Base-by-base conservation (phyloP, 75 land plant genomes). In the Picea sitchensis region DNA sequence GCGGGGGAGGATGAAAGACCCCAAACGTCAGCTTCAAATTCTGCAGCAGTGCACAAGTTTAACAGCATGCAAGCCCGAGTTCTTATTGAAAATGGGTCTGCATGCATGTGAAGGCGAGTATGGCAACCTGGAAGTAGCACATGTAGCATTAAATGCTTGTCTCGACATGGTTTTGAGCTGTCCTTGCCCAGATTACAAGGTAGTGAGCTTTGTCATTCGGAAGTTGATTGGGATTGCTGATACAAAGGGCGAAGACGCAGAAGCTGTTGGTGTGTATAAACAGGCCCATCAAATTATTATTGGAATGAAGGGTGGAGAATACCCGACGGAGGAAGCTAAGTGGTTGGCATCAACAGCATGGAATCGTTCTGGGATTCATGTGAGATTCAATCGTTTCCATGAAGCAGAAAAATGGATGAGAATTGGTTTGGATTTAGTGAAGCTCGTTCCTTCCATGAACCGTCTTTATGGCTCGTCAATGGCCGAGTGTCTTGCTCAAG, bases 291-390 rank as follows among this genome's bases (percentile, higher is more conserved):
- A 86, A 76, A 91, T 94, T 18, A 88, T 96, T 73, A 86, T 90
- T 58, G 97, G 94, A 44, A 58, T 94, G 77, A 85, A 83, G 65
- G 81, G 81, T 23, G 89, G 88, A 3, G 97, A 89, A 67, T 96
- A 91, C 77, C 99, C 99, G 11, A 51, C 60, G 31, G 92, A 96
- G 36, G 99, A 96, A 81, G 97, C 87, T 12, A 96, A 96, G 83
- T 96, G 99, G 99, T 87, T 96, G 61, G 91, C 92, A 4, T 88
- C 85, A n/a, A 94, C 97, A 3, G 91, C 97, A 41, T 96, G 99
- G 99, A 96, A 96, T 77, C 80, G 93, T 59, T 91, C 92, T 58
- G 84, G 87, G 4, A 15, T 91, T 36, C 90, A 89, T 3, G 84
- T 84, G 31, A 83, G 89, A 67, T 73, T 96, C 59, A 85, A 81